Conservation (phyloP, 108 stramenopile genomes). For the Nannochloropsis salina region DNA sequence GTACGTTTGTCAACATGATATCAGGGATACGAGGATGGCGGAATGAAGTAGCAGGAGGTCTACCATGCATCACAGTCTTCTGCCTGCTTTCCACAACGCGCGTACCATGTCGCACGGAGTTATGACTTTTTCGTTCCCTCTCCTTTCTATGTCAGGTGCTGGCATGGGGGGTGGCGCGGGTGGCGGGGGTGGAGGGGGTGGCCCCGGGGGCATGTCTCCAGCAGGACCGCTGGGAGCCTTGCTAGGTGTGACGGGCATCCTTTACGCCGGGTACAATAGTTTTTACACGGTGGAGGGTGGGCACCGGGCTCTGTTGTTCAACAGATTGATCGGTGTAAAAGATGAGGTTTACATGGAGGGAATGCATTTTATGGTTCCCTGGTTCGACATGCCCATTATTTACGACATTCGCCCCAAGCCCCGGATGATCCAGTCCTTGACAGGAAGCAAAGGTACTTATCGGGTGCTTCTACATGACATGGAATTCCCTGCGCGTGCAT, state of each 20-base stretch:
- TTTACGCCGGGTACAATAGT: conserved; percentile 79
- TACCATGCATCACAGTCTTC: no score
- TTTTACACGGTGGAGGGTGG: conserved; percentile 84
- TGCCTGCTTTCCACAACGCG: no score
- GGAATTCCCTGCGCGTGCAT: neutral
- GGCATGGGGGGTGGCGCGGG: neutral
- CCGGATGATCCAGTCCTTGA: conserved; percentile 84
- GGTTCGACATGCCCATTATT: conserved; percentile 92
- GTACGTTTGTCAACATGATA: neutral
- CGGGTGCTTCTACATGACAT: neutral
- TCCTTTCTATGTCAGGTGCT: neutral
- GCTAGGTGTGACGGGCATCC: conserved; percentile 58
- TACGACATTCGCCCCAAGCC: conserved; percentile 95
- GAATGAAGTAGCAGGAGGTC: no score
- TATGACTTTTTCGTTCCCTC: no score
- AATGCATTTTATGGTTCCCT: conserved; percentile 89
- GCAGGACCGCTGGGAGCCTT: conserved; percentile 45
- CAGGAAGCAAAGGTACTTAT: conserved; percentile 62
- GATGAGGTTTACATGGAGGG: conserved; percentile 79
- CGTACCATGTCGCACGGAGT: no score
- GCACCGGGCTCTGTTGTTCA: conserved; percentile 94
- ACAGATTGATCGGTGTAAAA: conserved; percentile 88
- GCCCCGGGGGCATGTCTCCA: neutral
- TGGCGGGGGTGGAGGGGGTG: neutral
- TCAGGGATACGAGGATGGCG: no score